These are phyloP conservation scores for Ophiocordyceps camponoti-saundersi DNA, from an alignment of 2,329 filamentous ascomycete genomes.

Conservation along the genomic window DNA sequence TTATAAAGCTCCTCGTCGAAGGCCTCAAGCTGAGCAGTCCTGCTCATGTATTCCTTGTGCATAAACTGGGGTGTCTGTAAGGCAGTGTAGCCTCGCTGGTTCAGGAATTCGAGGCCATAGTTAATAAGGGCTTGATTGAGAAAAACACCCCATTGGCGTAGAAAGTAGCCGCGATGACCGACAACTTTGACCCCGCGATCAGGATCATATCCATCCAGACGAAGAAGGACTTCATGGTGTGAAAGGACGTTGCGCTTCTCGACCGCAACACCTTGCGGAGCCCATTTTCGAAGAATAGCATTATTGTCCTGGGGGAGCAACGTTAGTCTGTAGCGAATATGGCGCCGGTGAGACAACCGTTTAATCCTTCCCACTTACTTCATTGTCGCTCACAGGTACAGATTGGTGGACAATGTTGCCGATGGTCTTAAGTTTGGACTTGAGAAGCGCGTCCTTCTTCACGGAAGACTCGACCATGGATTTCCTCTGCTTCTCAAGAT, in stretches of 20 bases:
- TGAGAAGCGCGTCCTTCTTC: conserved; percentile 58
- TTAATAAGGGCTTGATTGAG: conserved; percentile 88
- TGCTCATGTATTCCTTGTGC: conserved; percentile 89
- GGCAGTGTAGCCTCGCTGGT: conserved; percentile 62
- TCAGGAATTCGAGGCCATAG: conserved; percentile 83
- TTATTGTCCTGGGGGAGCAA: conserved; percentile 51
- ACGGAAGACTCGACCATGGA: conserved; percentile 54
- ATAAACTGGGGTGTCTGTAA: conserved; percentile 88
- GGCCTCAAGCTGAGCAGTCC: conserved; percentile 91
- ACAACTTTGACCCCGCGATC: conserved; percentile 89
- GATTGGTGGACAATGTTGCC: conserved; percentile 62
- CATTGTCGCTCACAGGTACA: conserved; percentile 68
- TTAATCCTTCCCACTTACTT: conserved; percentile 26
- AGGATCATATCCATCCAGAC: conserved; percentile 81
- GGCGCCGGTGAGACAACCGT: background rate
- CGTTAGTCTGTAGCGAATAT: background rate
- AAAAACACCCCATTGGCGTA: conserved; percentile 78
- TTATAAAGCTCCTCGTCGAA: conserved; percentile 99
- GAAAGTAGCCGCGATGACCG: conserved; percentile 84
- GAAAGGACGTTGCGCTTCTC: conserved; percentile 68
- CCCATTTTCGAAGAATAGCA: conserved; percentile 58
- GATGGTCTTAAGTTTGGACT: conserved; percentile 66
- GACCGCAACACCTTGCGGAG: conserved; percentile 54
- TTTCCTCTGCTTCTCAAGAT: conserved; percentile 70
- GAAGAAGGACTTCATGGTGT: conserved; percentile 83